Percentiles rank a stretch among this genome's conserved stretches.
Evolutionary conservation across 805 yeast species (phyloP).

Genomic region (Grigorovia humatica): DNA sequence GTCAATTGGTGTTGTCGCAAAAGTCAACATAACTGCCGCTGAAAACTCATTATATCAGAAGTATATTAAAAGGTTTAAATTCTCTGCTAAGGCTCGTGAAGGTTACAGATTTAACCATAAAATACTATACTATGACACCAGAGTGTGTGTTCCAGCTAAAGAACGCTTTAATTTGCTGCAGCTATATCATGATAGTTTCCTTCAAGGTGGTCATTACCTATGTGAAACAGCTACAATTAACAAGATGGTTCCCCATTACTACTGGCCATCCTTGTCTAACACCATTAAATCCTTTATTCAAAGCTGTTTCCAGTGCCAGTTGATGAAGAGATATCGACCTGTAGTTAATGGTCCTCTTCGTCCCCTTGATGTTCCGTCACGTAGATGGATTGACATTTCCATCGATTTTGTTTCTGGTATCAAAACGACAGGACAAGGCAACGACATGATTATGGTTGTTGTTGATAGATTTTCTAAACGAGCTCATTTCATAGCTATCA

Average conservation of each 20-base stretch:
- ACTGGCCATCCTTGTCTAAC: conserved; percentile 3
- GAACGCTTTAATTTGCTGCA: not conserved
- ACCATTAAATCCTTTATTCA: not conserved
- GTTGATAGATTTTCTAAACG: conserved; percentile 12
- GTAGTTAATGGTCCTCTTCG: conserved; percentile 3
- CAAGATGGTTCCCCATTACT: conserved; percentile 4
- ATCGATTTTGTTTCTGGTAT: conserved; percentile 13
- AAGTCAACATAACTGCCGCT: no score
- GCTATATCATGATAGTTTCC: conserved; percentile 4
- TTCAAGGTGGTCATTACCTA: conserved; percentile 8
- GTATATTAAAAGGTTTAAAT: no score
- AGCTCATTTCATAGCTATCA: conserved; percentile 8
- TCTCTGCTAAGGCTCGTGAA: no score
- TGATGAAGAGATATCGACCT: conserved; percentile 3
- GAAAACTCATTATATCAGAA: no score
- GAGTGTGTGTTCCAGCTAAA: not conserved
- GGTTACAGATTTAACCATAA: no score
- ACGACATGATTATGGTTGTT: conserved; percentile 9
- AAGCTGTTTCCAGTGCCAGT: conserved; percentile 7
- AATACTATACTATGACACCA: not conserved
- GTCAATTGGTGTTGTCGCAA: no score
- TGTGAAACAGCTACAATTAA: conserved; percentile 4
- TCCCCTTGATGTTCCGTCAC: conserved; percentile 8
- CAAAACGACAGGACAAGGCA: conserved; percentile 2
- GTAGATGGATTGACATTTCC: conserved; percentile 12